Evolutionary conservation across 495 filamentous ascomycete species (phyloP).

Genomic region (Penicillium parvum): DNA sequence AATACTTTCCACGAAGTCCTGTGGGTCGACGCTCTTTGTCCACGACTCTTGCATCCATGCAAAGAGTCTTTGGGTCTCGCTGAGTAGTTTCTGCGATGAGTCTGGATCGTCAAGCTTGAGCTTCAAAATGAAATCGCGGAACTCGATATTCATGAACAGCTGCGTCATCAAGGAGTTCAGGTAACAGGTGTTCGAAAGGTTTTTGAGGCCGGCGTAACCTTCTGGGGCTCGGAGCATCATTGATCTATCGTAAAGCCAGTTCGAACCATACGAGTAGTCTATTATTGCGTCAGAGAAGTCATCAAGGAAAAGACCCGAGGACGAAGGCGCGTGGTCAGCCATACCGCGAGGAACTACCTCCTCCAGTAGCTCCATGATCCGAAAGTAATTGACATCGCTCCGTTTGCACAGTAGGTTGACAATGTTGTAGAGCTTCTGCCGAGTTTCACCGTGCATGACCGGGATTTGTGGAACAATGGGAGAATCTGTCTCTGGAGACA

Average conservation of each 20-base stretch:
- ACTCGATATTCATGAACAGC: slow-evolving; percentile 92
- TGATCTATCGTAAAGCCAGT: slow-evolving; percentile 56
- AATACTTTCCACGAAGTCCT: slow-evolving; percentile 67
- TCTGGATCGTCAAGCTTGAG: slow-evolving; percentile 51
- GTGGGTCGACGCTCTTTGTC: slow-evolving; percentile 66
- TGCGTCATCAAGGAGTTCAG: slow-evolving; percentile 94
- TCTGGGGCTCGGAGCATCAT: slow-evolving; percentile 68
- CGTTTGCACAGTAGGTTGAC: slow-evolving; percentile 56
- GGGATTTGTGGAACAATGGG: slow-evolving; percentile 35
- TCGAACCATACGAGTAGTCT: slow-evolving; percentile 42
- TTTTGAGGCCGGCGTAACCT: slow-evolving; percentile 78
- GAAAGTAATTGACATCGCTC: slow-evolving; percentile 43
- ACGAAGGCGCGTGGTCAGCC: slow-evolving; percentile 5
- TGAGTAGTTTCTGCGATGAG: slow-evolving; percentile 62
- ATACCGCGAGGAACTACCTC: slow-evolving; percentile 48
- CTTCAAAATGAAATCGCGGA: slow-evolving; percentile 78
- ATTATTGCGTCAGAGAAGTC: slow-evolving; percentile 3
- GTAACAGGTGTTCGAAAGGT: slow-evolving; percentile 96
- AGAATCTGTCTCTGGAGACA: slow-evolving; percentile 32
- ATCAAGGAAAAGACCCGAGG: not conserved
- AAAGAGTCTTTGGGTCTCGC: slow-evolving; percentile 77
- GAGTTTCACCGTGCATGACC: slow-evolving; percentile 51
- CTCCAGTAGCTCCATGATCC: slow-evolving; percentile 50
- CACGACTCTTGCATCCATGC: slow-evolving; percentile 78
- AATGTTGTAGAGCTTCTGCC: slow-evolving; percentile 61